Base-by-base conservation (phyloP, 179 eudicot genomes). In the Silene noctiflora region DNA sequence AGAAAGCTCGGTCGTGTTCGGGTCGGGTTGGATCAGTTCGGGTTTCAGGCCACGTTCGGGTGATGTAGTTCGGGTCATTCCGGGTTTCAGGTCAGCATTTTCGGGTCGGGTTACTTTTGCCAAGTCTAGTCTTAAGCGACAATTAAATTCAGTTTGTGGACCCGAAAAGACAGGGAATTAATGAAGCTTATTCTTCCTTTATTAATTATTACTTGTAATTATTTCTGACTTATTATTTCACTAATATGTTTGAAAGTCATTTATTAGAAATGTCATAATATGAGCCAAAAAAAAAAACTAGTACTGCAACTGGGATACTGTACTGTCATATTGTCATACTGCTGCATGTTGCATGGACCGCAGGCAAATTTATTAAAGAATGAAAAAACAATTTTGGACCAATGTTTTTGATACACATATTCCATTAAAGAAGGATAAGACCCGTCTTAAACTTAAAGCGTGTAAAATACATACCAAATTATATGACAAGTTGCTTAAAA, bases 91-190 rank as follows among this genome's bases (percentile, higher is more conserved):
- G n/a, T n/a, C n/a, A n/a, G n/a, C n/a, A n/a, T n/a, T n/a, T n/a
- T n/a, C n/a, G n/a, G n/a, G n/a, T n/a, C n/a, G n/a, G n/a, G n/a
- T n/a, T n/a, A n/a, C n/a, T n/a, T n/a, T n/a, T n/a, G n/a, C n/a
- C n/a, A n/a, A n/a, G n/a, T n/a, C n/a, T n/a, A n/a, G n/a, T n/a
- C n/a, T n/a, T n/a, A n/a, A n/a, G n/a, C n/a, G n/a, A n/a, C n/a
- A n/a, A n/a, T n/a, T n/a, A n/a, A n/a, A n/a, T n/a, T n/a, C 33
- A 29, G 9, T 65, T 65, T 65, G 44, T 65, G 69, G 51, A 67
- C 70, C 70, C 14, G 11, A 31, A 67, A 67, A 65, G 33, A 33
- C 70, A 35, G 51, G 13, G 46, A 33, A 31, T 67, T 31, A 17
- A 27, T 12, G 6, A 65, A 14, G 4, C 44, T 27, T 14, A 4